Base-by-base conservation (phyloP, 2,329 filamentous ascomycete species). In the Fusarium gaditjirri region DNA sequence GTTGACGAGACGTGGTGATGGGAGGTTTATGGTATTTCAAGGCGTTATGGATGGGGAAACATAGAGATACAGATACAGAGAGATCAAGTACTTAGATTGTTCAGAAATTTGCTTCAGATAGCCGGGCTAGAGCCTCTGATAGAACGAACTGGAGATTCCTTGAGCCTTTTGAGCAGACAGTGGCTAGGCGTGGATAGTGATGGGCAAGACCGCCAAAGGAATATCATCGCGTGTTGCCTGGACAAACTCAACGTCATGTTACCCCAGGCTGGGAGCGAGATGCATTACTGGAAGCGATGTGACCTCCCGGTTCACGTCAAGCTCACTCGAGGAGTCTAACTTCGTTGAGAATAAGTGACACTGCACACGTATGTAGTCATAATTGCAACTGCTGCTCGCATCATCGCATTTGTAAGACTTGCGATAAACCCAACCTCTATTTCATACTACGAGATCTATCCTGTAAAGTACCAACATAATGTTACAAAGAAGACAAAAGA, bases 1-100 rank as follows among this genome's bases (percentile, higher is more conserved):
- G 38, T 41, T 11, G 65, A 68, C 13, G 65, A 68, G 38, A 19
- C 36, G 42, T 68, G 65, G 65, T 68, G 46, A 38, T 9, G 2
- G 13, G 10, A 23, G 3, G 19, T 38, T 12, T 3, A 19, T 53
- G 13, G 11, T 0, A 41, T 27, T 39, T 11, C 0, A 2, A 19
- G 25, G 50, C 25, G 35, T 54, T 41, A 41, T 31, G 3, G 27
- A 19, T 19, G 11, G 11, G 16, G 29, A 25, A 35, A 2, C 11
- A 50, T 23, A 10, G 8, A 49, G 21, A 17, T n/a, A 17, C 14
- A 49, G 11, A 13, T 10, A 23, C 8, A 19, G n/a, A 23, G 0
- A 7, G 16, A 3, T 19, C 19, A 10, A 19, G 29, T 6, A 16
- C 8, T 8, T 35, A 19, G 29, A 35, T 25, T 25, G 11, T 35